Base-by-base conservation (phyloP, 2,329 filamentous ascomycete species). In the Phyllosticta citribraziliensis region DNA sequence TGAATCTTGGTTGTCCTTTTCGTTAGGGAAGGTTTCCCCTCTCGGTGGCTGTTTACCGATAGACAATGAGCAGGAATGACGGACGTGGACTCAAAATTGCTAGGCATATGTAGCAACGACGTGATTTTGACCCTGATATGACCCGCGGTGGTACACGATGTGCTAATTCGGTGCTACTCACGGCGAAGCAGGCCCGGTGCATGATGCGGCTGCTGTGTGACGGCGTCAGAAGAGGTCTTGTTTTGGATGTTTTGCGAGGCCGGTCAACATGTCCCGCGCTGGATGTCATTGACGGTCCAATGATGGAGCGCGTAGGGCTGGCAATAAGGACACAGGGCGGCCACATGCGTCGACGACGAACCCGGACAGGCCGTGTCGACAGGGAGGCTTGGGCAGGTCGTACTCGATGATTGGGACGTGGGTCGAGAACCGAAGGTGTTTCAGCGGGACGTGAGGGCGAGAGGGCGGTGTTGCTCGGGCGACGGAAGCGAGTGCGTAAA, bases 11-110 rank as follows among this genome's bases (percentile, higher is more conserved):
- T 55, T 58, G 60, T 52, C 55, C 57, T 55, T 60, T 50, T 35
- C 53, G 35, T 52, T 25, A 53, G 55, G 59, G 30, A 56, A 53
- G 59, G 59, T 47, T 57, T 40, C 35, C 56, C 52, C 47, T 57
- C 20, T 55, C n/a, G 55, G 60, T 53, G 56, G 60, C 52, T 58
- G 60, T 62, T 57, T 47, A 47, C 40, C 40, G 55, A 58, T 62
- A 62, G 55, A 57, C 55, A 58, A 22, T 55, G 52, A 33, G 52
- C 55, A 62, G 60, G 59, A 61, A 61, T 52, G 30, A 50, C 40
- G 40, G 40, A 47, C 40, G n/a, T 47, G 40, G 40, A 47, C 27
- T 47, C 12, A 47, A 47, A 47, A 47, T 47, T 47, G 40, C 17
- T n/a, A 17, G n/a, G 8, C 12, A n/a, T n/a, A 47, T n/a, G 40